Evolutionary conservation across 2,329 filamentous ascomycete species (phyloP), one percentile per base, ranked within the genome.

Genomic region (Aspergillus clavatus): DNA sequence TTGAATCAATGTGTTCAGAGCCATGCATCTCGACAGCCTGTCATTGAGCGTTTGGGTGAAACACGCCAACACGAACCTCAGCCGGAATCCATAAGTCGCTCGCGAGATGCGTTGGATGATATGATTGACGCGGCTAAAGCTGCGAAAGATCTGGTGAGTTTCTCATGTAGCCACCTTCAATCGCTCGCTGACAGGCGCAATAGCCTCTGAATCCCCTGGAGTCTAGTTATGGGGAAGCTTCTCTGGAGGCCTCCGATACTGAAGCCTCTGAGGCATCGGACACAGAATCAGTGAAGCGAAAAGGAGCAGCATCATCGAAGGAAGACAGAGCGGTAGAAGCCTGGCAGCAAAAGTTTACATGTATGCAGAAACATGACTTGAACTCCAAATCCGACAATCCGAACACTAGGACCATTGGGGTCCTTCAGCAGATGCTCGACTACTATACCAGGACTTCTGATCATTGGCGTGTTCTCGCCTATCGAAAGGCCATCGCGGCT

Each of bases 361-460:
- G 81, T 58, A 83, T 83, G 79, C 70, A 80, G 36, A 76, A 76
- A 48, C 71, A 77, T 45, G 74, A 74, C 40, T 69, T 69, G 4
- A 61, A 58, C 21, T 63, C 65, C 5, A 61, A 68, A 11, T 59
- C 67, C 0, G 61, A 70, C 10, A 87, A 86, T 53, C 87, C 88
- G 0, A 97, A 96, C 61, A 71, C 73, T 1, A 72, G 78, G 10
- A 94, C 87, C 0, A 89, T 95, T 40, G 78, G 85, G 38, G 73
- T 93, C 2, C 72, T 96, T 4, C 80, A 89, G 56, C 75, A 86
- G 53, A 89, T 96, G 87, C 77, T 80, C 33, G 78, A 83, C 42
- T 85, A 91, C 64, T 95, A 95, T 63, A 78, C 78, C 4, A 76
- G 83, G 5, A 80, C 79, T n/a, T 77, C 82, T 29, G 89, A 96